Conservation (phyloP, 441 rosid genomes). For the Pelargonium myrrhifolium region DNA sequence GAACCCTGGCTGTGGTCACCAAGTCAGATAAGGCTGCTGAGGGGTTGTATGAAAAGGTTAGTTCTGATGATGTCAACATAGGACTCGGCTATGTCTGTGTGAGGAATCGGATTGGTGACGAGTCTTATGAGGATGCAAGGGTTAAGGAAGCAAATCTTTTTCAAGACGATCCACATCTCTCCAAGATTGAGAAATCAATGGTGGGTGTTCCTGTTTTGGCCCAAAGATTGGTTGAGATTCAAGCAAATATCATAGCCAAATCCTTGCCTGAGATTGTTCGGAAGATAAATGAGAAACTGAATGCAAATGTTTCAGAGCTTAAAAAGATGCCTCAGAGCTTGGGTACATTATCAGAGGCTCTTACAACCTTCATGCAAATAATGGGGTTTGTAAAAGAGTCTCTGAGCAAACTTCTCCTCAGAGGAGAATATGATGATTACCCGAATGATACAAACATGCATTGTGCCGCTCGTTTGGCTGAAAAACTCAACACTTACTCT, state of each 20-base stretch:
- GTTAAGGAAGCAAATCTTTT: conserved; percentile 24
- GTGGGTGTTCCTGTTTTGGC: conserved; percentile 36
- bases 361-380: conserved; percentile 25
- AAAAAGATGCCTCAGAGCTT: conserved; percentile 25
- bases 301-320: conserved; percentile 9
- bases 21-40: conserved; percentile 37
- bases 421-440: too few relatives aligned
- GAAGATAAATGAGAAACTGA: conserved; percentile 27
- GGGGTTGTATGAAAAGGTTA: conserved; percentile 34
- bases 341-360: conserved; percentile 22
- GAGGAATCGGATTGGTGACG: conserved; percentile 36
- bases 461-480: too few relatives aligned
- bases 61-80: conserved; percentile 35
- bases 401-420: conserved; percentile 11
- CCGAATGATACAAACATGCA: too few relatives aligned
- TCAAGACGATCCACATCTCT: conserved; percentile 21
- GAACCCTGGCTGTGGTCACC: conserved; percentile 46
- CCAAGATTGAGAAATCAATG: conserved; percentile 24
- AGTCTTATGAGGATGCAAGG: conserved; percentile 30
- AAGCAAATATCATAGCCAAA: conserved; percentile 20
- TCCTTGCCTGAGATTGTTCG: conserved; percentile 26
- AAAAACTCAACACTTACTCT: too few relatives aligned
- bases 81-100: conserved; percentile 42
- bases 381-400: conserved; percentile 21
- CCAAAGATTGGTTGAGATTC: conserved; percentile 27